Base-by-base conservation (phyloP, 129 eudicot species). In the Artemisia tridentata region DNA sequence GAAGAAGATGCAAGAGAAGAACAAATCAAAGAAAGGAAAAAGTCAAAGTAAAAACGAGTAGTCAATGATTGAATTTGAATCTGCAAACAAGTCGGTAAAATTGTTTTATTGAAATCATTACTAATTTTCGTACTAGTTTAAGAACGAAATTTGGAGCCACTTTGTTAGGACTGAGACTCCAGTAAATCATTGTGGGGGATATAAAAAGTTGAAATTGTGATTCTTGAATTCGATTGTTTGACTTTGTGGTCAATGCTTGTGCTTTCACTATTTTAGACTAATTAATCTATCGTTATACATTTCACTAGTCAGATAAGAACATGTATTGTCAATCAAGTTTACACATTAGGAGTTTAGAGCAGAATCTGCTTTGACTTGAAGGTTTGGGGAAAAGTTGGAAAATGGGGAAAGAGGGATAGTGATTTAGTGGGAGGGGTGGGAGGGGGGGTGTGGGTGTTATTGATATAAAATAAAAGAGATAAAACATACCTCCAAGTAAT, bases 1-100 rank as follows among this genome's bases (percentile, higher is more conserved):
- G 73, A 88, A 86, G 88, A 92, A 87, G 73, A 83, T 92, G 96
- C 89, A 86, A 76, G 98, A 92, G 81, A 92, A 86, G 88, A 89
- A 73, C 75, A 86, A 86, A 65, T 72, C 89, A 14, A 92, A 89
- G 84, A 88, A 88, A 68, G 87, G 80, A 53, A 92, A 79, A 78
- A 81, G 46, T 61, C 85, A 84, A 49, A 69, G 55, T 64, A 83
- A 81, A 65, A 66, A 69, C 55, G 75, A 55, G 71, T 79, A 71
- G 72, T 64, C 60, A 50, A 48, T 19, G 71, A 67, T 43, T 78
- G 73, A 72, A 48, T 54, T 25, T 29, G 53, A 55, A 34, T 65
- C 72, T 65, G 31, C 47, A 73, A 69, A 76, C 71, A 63, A 65
- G 47, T 69, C 10, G 65, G 67, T 75, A 61, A 54, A 45, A 60